Evolutionary conservation across 179 eudicot species (phyloP).

Genomic region (Beta macrorhiza): DNA sequence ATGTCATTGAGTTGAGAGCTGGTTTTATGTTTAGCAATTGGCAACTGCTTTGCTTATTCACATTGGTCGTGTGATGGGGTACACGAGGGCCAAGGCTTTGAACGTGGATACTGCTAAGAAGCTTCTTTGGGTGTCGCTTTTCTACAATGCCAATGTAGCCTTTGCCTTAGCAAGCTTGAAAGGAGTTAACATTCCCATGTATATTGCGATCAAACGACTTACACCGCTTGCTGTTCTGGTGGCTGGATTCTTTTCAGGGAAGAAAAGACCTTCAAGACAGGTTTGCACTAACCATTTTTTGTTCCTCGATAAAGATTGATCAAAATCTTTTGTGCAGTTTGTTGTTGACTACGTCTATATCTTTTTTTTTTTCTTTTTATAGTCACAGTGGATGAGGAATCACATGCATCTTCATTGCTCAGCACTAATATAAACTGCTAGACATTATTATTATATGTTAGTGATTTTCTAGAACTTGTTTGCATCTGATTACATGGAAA

Average conservation of each 20-base stretch:
- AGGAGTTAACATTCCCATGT: slow-evolving; percentile 98
- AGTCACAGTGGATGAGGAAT: not conserved
- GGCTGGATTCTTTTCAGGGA: slow-evolving; percentile 74
- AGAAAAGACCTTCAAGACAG: slow-evolving; percentile 77
- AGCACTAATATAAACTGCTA: not conserved
- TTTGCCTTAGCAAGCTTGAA: slow-evolving; percentile 97
- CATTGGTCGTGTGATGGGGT: slow-evolving; percentile 69
- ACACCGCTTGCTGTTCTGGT: slow-evolving; percentile 94
- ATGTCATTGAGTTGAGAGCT: not conserved
- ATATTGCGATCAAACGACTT: slow-evolving; percentile 89
- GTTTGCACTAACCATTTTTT: slow-evolving; percentile 35
- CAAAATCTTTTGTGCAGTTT: not conserved
- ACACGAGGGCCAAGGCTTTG: slow-evolving; percentile 66
- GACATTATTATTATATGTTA: no score
- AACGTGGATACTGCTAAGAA: slow-evolving; percentile 76
- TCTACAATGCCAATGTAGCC: slow-evolving; percentile 96
- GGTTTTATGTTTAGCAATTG: slow-evolving; percentile 54
- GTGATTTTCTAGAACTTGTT: no score
- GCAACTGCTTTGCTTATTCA: slow-evolving; percentile 83
- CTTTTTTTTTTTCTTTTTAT: not conserved
- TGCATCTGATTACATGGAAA: no score
- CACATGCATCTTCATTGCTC: not conserved
- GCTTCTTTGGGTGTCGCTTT: slow-evolving; percentile 80
- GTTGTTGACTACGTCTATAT: not conserved
- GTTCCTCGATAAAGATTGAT: not conserved